Conservation (phyloP, 2,329 filamentous ascomycete species). For the Pyricularia sp. region DNA sequence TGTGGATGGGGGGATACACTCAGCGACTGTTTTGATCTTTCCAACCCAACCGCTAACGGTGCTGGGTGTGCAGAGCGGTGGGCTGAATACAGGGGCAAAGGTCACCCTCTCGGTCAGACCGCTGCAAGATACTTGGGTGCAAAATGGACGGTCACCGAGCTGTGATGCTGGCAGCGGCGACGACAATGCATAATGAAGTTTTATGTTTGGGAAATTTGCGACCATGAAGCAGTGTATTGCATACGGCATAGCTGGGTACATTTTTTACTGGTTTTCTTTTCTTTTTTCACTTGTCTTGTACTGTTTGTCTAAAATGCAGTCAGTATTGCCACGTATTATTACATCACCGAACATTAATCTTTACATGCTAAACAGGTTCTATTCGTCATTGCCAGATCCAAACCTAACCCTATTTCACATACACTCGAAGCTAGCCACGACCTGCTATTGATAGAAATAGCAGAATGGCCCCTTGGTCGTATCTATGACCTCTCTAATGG, state of each 20-base stretch:
- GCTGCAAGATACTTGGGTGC: neutral
- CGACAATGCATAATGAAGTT: neutral
- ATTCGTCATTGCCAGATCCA: neutral
- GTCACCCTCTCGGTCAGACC: neutral
- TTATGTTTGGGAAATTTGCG: neutral
- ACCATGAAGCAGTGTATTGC: neutral
- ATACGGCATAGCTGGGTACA: neutral
- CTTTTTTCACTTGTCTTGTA: neutral
- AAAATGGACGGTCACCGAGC: neutral
- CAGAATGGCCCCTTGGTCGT: slow-evolving; percentile 15
- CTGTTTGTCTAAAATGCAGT: neutral
- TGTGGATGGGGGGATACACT: slow-evolving; percentile 25
- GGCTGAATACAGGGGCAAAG: neutral
- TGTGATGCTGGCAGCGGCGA: neutral
- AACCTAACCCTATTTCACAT: neutral
- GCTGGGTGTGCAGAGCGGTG: neutral
- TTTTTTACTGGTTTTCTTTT: neutral
- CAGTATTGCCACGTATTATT: neutral
- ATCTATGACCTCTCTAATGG: slow-evolving; percentile 17
- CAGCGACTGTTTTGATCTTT: slow-evolving; percentile 37
- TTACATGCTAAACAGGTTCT: neutral
- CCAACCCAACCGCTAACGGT: slow-evolving; percentile 14
- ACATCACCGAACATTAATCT: neutral
- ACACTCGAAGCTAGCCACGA: neutral
- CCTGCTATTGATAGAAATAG: slow-evolving; percentile 16